Conservation (phyloP, 2,329 filamentous ascomycete genomes). For the Venturia aucupariae region DNA sequence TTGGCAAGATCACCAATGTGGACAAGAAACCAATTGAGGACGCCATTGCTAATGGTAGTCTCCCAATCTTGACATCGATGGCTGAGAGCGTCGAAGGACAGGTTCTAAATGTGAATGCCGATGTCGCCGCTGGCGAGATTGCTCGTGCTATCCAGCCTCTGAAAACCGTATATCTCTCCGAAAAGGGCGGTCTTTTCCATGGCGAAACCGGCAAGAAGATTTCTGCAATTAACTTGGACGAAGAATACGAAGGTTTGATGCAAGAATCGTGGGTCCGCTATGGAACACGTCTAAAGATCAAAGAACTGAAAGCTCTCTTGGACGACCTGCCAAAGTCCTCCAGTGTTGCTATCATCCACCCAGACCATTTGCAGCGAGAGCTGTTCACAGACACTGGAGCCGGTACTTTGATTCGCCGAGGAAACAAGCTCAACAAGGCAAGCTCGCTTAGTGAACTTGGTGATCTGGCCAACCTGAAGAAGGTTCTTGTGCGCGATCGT, state of each 20-base stretch:
- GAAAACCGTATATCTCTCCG: slow-evolving; percentile 97
- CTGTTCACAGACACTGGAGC: slow-evolving; percentile 93
- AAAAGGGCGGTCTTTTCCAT: slow-evolving; percentile 94
- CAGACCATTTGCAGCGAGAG: slow-evolving; percentile 90
- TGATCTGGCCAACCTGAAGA: slow-evolving; percentile 68
- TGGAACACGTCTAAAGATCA: slow-evolving; percentile 92
- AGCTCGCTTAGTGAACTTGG: slow-evolving; percentile 64
- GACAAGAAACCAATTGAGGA: slow-evolving; percentile 85
- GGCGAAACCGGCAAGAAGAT: slow-evolving; percentile 92
- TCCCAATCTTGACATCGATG: slow-evolving; percentile 93
- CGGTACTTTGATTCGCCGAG: slow-evolving; percentile 83
- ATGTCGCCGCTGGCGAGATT: slow-evolving; percentile 89
- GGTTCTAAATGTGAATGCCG: slow-evolving; percentile 94
- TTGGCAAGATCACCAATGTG: slow-evolving; percentile 90
- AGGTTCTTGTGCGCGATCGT: slow-evolving; percentile 70
- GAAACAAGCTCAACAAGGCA: slow-evolving; percentile 76
- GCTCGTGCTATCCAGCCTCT: slow-evolving; percentile 81
- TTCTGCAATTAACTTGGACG: slow-evolving; percentile 92
- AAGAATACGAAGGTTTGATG: slow-evolving; percentile 92
- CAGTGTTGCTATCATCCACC: slow-evolving; percentile 95
- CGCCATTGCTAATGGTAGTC: slow-evolving; percentile 80
- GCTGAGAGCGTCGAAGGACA: slow-evolving; percentile 87
- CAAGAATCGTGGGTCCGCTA: slow-evolving; percentile 89
- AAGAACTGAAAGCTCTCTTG: slow-evolving; percentile 90
- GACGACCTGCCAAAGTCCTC: slow-evolving; percentile 83